These are phyloP conservation scores for Hondaea fermentalgiana DNA, from an alignment of 108 stramenopile genomes.

Conservation along the genomic window DNA sequence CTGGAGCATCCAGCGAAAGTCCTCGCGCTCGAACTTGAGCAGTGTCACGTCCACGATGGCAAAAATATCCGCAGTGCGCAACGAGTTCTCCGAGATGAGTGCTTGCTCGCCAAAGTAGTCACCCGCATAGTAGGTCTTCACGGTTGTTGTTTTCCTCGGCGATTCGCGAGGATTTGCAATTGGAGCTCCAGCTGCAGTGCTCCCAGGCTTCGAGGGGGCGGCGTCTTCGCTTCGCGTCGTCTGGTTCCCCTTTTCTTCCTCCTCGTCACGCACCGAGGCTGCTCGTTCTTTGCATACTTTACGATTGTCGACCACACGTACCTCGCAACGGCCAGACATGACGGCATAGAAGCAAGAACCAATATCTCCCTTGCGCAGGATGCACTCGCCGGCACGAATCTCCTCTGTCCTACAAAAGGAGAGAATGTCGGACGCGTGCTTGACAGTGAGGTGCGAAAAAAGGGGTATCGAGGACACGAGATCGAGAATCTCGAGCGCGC, in stretches of 20 bases:
- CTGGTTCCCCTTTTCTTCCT: background rate
- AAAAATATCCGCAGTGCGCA: constrained; percentile 20
- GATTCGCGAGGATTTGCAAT: background rate
- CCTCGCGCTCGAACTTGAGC: constrained; percentile 9
- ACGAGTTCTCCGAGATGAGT: background rate
- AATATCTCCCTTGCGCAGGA: constrained; percentile 16
- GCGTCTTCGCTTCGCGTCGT: background rate
- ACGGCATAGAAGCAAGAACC: constrained; percentile 11
- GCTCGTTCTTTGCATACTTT: background rate
- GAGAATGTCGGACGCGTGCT: constrained; percentile 38
- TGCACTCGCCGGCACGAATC: constrained; percentile 29
- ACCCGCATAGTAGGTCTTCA: constrained; percentile 26
- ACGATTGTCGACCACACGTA: background rate
- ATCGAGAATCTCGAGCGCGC: constrained; percentile 34
- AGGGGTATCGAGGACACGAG: constrained; percentile 32
- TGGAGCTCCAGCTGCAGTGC: no score
- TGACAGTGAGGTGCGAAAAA: constrained; percentile 23
- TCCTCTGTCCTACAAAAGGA: constrained; percentile 13
- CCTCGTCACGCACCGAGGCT: constrained; percentile 29
- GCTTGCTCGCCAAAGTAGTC: constrained; percentile 33
- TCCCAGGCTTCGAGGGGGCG: background rate
- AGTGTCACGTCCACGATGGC: background rate
- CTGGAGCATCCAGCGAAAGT: constrained; percentile 27
- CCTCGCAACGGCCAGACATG: constrained; percentile 1
- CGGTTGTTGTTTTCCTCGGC: background rate